Conservation (phyloP, 2,329 filamentous ascomycete species). For the Tolypocladium cylindrosporum region DNA sequence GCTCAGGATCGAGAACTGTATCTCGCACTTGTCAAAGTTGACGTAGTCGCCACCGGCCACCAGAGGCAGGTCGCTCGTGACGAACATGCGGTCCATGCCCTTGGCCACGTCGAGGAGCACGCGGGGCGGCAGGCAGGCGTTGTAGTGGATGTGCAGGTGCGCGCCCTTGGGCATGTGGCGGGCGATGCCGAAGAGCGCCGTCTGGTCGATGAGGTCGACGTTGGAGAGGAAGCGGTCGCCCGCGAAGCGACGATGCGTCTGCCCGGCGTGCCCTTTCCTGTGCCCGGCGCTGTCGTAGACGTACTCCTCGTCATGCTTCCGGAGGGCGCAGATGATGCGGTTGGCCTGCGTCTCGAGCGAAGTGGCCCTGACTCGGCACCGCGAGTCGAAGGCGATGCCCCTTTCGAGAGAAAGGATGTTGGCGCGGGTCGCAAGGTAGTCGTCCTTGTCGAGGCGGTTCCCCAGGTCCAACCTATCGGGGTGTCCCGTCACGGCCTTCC, state of each 20-base stretch:
- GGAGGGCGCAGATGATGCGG: conserved; percentile 27
- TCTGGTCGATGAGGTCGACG: conserved; percentile 40
- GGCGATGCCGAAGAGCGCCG: conserved; percentile 47
- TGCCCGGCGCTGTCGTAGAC: conserved; percentile 24
- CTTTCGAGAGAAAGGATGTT: conserved; percentile 21
- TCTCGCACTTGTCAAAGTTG: conserved; percentile 44
- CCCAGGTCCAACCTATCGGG: neutral
- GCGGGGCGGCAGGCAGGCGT: conserved; percentile 55
- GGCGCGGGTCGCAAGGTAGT: conserved; percentile 21
- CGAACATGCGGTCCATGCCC: conserved; percentile 56
- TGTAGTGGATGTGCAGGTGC: conserved; percentile 69
- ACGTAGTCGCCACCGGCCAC: conserved; percentile 23
- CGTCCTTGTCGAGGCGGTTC: conserved; percentile 4
- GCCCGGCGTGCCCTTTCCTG: conserved; percentile 28
- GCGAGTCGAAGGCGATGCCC: conserved; percentile 29
- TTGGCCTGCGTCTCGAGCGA: conserved; percentile 26
- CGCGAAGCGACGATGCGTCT: conserved; percentile 33
- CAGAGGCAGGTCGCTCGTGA: conserved; percentile 48
- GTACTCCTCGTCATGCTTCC: conserved; percentile 20
- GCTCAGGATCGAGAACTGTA: conserved; percentile 48
- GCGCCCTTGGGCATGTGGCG: conserved; percentile 58
- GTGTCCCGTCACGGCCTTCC: neutral
- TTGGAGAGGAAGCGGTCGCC: conserved; percentile 52
- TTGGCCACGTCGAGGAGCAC: conserved; percentile 46
- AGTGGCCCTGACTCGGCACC: conserved; percentile 20